These are phyloP conservation scores for Ampelomyces quisqualis DNA, from an alignment of 2,329 filamentous ascomycete genomes.

Conservation along the genomic window DNA sequence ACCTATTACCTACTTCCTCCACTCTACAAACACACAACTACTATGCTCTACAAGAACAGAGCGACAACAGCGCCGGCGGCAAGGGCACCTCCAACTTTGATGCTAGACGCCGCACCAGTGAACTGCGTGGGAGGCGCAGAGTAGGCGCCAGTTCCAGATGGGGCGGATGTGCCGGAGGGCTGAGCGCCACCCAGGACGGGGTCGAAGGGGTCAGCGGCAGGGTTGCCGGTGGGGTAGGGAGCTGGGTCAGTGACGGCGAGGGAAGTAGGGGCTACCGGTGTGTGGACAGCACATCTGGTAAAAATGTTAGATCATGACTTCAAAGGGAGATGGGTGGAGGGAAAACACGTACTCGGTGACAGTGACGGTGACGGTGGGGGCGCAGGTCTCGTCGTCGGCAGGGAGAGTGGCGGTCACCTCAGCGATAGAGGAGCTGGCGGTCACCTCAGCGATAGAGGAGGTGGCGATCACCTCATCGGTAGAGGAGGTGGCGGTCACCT, in stretches of 20 bases:
- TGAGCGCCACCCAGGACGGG: slow-evolving; percentile 3
- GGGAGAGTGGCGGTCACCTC: slow-evolving; percentile 15
- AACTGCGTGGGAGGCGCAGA: slow-evolving; percentile 27
- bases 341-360: slow-evolving; percentile 30
- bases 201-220: slow-evolving; percentile 6
- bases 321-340: background rate
- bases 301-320: slow-evolving; percentile 4
- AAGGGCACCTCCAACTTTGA: slow-evolving; percentile 35
- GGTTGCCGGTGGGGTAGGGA: slow-evolving; percentile 31
- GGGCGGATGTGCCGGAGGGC: slow-evolving; percentile 19
- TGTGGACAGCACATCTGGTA: slow-evolving; percentile 21
- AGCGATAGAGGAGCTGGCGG: slow-evolving; percentile 28
- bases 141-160: slow-evolving; percentile 26
- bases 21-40: background rate
- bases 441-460: slow-evolving; percentile 29
- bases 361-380: slow-evolving; percentile 26
- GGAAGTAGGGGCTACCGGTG: slow-evolving; percentile 23
- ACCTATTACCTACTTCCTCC: background rate
- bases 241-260: slow-evolving; percentile 21
- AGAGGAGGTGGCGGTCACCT: too few species aligned
- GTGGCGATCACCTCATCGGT: too few species aligned
- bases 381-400: slow-evolving; percentile 23
- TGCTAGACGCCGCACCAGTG: slow-evolving; percentile 34
- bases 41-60: slow-evolving; percentile 35
- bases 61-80: slow-evolving; percentile 40